Conservation (phyloP, 208 protist genomes). For the Trichomonas tenax region DNA sequence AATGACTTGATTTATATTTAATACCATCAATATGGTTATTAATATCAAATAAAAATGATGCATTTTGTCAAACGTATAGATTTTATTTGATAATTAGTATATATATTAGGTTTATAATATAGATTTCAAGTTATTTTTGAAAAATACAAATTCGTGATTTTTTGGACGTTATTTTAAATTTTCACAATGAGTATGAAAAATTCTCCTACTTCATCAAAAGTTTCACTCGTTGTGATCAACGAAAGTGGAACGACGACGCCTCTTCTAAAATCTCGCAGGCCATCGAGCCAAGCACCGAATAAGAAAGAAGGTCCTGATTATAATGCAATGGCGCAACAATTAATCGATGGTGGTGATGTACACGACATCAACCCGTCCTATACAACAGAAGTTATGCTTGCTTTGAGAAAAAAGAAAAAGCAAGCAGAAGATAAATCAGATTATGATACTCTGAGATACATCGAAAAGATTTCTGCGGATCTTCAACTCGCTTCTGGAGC, state of each 20-base stretch:
- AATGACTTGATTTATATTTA: no score
- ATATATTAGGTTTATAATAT: no score
- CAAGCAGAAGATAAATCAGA: not conserved
- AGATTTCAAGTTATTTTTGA: no score
- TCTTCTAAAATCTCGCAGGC: not conserved
- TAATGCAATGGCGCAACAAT: not conserved
- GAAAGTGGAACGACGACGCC: not conserved
- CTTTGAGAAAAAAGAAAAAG: not conserved
- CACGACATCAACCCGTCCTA: not conserved
- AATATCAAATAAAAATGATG: no score
- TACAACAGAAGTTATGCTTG: not conserved
- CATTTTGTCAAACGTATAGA: no score
- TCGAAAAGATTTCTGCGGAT: not conserved
- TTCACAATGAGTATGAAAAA: not conserved
- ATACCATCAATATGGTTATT: no score
- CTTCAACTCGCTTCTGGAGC: not conserved
- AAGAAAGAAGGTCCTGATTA: not conserved
- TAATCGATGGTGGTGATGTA: not conserved
- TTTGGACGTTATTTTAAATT: not conserved
- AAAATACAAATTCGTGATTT: no score
- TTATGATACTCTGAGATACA: not conserved
- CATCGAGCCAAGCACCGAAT: not conserved
- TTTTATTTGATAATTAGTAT: no score
- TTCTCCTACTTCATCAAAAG: not conserved
- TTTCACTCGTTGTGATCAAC: not conserved